These are phyloP conservation scores for Colletotrichum echinochloae DNA, from an alignment of 2,329 filamentous ascomycete genomes.

Conservation along the genomic window DNA sequence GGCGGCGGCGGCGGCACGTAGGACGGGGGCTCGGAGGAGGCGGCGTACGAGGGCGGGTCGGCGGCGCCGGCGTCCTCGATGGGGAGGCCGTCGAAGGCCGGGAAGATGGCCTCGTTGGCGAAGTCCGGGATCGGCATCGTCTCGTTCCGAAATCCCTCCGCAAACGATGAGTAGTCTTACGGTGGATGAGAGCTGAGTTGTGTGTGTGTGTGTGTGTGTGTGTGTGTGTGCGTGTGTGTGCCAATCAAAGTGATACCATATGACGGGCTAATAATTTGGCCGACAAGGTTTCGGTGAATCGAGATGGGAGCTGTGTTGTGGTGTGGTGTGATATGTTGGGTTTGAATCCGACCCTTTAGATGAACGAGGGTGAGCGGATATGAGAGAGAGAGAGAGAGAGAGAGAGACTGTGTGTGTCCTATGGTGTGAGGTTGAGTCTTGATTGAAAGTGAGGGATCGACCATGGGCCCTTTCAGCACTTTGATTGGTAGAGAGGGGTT, in stretches of 20 bases:
- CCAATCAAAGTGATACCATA: not conserved
- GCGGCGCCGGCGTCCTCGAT: constrained; percentile 30
- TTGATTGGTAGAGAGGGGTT: constrained; percentile 9
- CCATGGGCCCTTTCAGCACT: not conserved
- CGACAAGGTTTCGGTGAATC: not conserved
- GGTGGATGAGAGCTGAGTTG: not conserved
- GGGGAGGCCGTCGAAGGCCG: constrained; percentile 50
- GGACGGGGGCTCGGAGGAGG: constrained; percentile 12
- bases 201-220: not conserved
- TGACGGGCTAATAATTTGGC: not conserved
- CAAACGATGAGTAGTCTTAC: not conserved
- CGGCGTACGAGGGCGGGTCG: constrained; percentile 25
- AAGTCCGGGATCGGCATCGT: constrained; percentile 48
- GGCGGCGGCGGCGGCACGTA: constrained; percentile 17
- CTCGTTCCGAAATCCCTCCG: not conserved
- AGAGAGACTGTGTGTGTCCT: not conserved
- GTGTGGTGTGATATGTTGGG: not conserved
- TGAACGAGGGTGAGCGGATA: constrained; percentile 13
- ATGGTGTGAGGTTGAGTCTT: constrained; percentile 26
- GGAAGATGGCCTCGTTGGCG: constrained; percentile 49
- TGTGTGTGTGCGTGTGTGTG: not conserved
- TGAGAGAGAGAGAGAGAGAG: too few relatives aligned
- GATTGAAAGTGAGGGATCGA: not conserved
- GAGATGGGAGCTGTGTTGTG: not conserved
- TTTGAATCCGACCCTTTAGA: not conserved